Conservation (phyloP, 129 eudicot species). For the Lactuca saligna region DNA sequence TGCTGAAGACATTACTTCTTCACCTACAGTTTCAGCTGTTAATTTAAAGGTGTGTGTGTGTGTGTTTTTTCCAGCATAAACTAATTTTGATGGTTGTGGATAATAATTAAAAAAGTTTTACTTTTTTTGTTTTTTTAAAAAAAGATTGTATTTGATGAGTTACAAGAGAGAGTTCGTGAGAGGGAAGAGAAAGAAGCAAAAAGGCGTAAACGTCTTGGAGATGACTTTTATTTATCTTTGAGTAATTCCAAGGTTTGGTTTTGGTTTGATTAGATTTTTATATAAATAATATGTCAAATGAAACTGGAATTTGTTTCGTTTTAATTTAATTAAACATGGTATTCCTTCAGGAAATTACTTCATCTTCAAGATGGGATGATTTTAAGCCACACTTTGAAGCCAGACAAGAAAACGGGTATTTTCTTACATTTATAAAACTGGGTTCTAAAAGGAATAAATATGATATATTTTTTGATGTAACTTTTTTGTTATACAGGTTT, state of each 20-base stretch:
- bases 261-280: background rate
- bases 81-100: background rate
- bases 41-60: constrained; percentile 60
- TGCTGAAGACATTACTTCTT: constrained; percentile 50
- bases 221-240: constrained; percentile 58
- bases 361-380: constrained; percentile 89
- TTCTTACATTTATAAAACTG: background rate
- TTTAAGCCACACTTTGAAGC: constrained; percentile 54
- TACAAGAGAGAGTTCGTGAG: constrained; percentile 65
- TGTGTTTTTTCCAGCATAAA: background rate
- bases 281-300: constrained; percentile 1
- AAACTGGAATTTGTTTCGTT: background rate
- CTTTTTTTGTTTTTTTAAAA: constrained; percentile 1
- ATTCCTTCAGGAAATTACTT: constrained; percentile 65
- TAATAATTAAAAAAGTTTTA: background rate
- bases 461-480: no score
- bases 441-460: no score
- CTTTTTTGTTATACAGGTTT: constrained; percentile 48
- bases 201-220: constrained; percentile 81
- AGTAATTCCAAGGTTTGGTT: constrained; percentile 81
- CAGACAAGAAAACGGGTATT: constrained; percentile 51
- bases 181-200: constrained; percentile 92
- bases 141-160: constrained; percentile 81
- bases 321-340: background rate
- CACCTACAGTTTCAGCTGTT: constrained; percentile 52